Conservation (phyloP, 2,329 filamentous ascomycete genomes). For the Ascomycota sp. region DNA sequence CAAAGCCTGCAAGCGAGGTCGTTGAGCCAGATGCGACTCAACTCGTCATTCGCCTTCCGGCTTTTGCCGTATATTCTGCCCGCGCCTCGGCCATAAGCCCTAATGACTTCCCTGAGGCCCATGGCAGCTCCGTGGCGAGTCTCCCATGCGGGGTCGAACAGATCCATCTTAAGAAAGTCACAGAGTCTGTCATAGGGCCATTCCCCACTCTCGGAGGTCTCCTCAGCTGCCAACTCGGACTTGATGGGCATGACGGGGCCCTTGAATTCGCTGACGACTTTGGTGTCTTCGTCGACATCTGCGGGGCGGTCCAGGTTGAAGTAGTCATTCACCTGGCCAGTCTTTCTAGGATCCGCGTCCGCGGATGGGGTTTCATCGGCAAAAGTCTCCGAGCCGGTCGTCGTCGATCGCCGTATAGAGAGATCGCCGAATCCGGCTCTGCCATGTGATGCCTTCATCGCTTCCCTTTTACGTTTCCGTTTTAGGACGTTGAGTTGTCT, state of each 20-base stretch:
- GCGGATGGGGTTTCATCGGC: conserved; percentile 34
- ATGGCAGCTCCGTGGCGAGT: conserved; percentile 89
- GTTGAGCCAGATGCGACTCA: conserved; percentile 75
- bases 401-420: conserved; percentile 41
- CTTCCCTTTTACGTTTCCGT: conserved; percentile 74
- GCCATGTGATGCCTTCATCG: conserved; percentile 62
- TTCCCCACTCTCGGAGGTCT: conserved; percentile 53
- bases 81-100: conserved; percentile 76
- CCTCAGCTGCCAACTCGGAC: conserved; percentile 60
- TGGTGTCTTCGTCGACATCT: conserved; percentile 68
- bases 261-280: conserved; percentile 90
- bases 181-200: conserved; percentile 92
- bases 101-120: conserved; percentile 73
- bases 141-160: conserved; percentile 89
- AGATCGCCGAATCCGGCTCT: conserved; percentile 82
- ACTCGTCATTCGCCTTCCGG: conserved; percentile 48
- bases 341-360: conserved; percentile 32
- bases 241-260: conserved; percentile 62
- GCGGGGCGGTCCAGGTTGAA: conserved; percentile 66
- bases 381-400: conserved; percentile 35
- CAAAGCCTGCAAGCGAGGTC: conserved; percentile 87
- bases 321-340: conserved; percentile 54
- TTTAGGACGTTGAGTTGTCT: conserved; percentile 88
- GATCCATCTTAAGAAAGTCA: conserved; percentile 77
- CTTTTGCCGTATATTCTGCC: conserved; percentile 52